phyloP scores from a whole-genome alignment of 371 early-diverging fungal species.

The Aphelidium insulamus region DNA sequence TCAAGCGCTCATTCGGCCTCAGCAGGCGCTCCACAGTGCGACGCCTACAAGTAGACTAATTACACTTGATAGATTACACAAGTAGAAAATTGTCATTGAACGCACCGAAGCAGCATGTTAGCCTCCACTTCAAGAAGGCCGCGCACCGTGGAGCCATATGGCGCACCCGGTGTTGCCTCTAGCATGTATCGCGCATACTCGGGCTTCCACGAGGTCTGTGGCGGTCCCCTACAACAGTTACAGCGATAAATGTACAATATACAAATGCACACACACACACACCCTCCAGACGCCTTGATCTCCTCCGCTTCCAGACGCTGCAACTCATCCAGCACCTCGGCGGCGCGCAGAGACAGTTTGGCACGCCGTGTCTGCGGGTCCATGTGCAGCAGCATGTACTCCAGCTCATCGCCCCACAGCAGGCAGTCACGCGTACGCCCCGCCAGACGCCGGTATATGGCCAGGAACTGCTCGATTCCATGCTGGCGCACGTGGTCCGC shows the following conservation, averaged over 20 bases:
- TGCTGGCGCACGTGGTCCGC: slow-evolving; percentile 72
- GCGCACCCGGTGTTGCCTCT: slow-evolving; percentile 80
- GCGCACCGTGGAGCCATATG: slow-evolving; percentile 64
- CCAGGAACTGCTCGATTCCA: slow-evolving; percentile 82
- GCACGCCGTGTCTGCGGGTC: slow-evolving; percentile 47
- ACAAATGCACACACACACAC: slow-evolving; percentile 2
- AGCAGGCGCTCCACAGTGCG: slow-evolving; percentile 8
- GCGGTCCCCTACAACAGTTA: slow-evolving; percentile 8
- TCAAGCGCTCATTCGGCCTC: slow-evolving; percentile 41
- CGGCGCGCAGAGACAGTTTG: slow-evolving; percentile 53
- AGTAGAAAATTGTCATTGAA: too few species aligned
- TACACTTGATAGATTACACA: too few species aligned
- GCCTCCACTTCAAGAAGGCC: slow-evolving; percentile 63
- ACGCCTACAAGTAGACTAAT: too few species aligned
- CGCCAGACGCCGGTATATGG: slow-evolving; percentile 63
- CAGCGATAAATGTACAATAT: slow-evolving; percentile 1
- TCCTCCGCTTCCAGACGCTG: slow-evolving; percentile 36
- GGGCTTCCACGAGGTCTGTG: slow-evolving; percentile 71
- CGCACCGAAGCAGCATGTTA: slow-evolving; percentile 58
- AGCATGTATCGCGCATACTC: slow-evolving; percentile 93
- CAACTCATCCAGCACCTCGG: slow-evolving; percentile 54
- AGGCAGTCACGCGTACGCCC: slow-evolving; percentile 44
- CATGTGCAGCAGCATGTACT: slow-evolving; percentile 68
- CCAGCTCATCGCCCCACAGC: slow-evolving; percentile 94
- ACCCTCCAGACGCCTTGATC: too few species aligned